Base-by-base conservation (phyloP, 2,329 filamentous ascomycete species). In the Stachybotrys echinatus region DNA sequence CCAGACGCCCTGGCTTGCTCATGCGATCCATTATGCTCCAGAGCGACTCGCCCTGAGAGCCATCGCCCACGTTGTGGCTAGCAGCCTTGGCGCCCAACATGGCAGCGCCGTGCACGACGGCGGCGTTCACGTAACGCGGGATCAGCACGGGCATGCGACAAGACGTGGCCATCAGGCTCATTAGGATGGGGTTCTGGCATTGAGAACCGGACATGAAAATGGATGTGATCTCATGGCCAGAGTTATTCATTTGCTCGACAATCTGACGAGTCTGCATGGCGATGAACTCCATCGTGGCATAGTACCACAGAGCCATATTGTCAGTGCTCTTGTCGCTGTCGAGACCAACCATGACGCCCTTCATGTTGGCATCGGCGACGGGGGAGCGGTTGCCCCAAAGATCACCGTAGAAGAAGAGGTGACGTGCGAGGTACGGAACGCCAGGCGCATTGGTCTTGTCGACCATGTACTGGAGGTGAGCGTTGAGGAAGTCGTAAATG, bases 121-220 rank as follows among this genome's bases (percentile, higher is more conserved):
- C 94, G 1, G 92, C 92, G 64, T 96, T 89, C 52, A 96, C 90
- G 62, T 99, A 97, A 47, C 87, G 81, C 1, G 94, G 94, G 50
- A 97, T 95, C 37, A 96, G 75, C 19, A 99, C 92, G 2, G 92
- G 92, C 85, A 96, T 92, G 58, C 84, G 79, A 71, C 92, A 97
- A 1, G 87, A 88, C 0, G 92, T 94, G 14, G 94, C 91, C 60
- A 99, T 87, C 17, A 99, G 82, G 51, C 84, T 80, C 86, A 99
- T 96, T 49, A 99, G 77, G 52, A 97, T 83, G 31, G 87, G 83
- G 69, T 99, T 99, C 71, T 96, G 92, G 75, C 94, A 99, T 69
- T 97, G 94, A 12, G 89, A 95, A 53, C 94, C 94, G 5, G 90
- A 96, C 94, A 99, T 97, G 81, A 97, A 99, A 70, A 99, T 96